Base-by-base conservation (phyloP, 768 basidiomycete species). In the Cystofilobasidium capitatum region DNA sequence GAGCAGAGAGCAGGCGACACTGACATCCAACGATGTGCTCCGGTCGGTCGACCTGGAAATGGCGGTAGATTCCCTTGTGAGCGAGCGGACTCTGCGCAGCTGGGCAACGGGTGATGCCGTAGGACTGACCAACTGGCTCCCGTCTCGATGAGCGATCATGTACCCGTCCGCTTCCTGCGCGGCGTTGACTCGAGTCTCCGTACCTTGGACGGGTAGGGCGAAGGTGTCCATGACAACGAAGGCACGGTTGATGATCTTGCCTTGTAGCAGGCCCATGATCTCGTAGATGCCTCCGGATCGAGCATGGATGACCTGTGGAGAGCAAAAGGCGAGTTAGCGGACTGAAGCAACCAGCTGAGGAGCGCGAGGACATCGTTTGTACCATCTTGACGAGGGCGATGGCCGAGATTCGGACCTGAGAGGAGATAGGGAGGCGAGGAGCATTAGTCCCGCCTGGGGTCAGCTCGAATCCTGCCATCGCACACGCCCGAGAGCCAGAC, bases 211-310 rank as follows among this genome's bases (percentile, higher is more conserved):
- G 1, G 96, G 96, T 4, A 99, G 81, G 6, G 96, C 93, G 71
- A 97, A 98, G 14, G 91, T 91, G 77, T 99, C 96, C 84, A 96
- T 87, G 74, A 99, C 86, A 76, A 77, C 63, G 69, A 82, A 77
- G 3, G 77, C 45, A 13, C 68, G 33, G 47, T 60, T 57, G 44
- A 69, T 45, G 42, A 96, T 87, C 78, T 96, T 94, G 65, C 93
- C 93, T 78, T 96, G 93, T 92, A 99, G 96, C 37, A 98, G 83
- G 13, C 94, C 94, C 94, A 99, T 99, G 75, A 99, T 96, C 79
- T 99, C 94, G 80, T 97, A 90, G 67, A 88, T 88, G 7, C 96
- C 94, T 68, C 94, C 94, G 2, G 94, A 97, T 60, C 94, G 86
- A 37, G 94, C 94, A 76, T 97, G 94, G 39, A 79, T 81, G 40